Evolutionary conservation across 495 filamentous ascomycete genomes (phyloP).

Genomic region (Ramalina peruviana): DNA sequence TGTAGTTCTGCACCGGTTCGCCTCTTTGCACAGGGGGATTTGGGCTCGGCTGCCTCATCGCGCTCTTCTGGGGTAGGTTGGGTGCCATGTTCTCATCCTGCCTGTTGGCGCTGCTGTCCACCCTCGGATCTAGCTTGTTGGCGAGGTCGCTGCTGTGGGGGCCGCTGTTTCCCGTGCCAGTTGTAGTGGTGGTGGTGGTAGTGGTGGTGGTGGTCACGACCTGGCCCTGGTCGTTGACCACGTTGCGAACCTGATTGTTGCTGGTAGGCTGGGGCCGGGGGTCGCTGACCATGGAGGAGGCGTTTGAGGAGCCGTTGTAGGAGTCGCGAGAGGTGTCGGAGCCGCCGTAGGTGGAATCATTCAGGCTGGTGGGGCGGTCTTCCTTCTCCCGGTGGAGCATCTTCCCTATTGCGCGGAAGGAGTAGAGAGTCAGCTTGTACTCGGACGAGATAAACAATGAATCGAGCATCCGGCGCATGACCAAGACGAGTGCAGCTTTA

Average conservation of each 20-base stretch:
- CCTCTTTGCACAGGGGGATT: conserved; percentile 1
- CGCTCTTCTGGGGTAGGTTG: conserved; percentile 4
- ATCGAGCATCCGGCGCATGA: too few species aligned
- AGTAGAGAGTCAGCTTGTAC: too few species aligned
- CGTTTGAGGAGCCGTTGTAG: conserved; percentile 6
- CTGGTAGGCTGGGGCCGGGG: conserved; percentile 3
- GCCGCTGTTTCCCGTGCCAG: conserved; percentile 4
- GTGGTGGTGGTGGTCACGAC: conserved; percentile 16
- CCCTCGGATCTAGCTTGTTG: conserved; percentile 6
- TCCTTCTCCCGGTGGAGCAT: conserved; percentile 2
- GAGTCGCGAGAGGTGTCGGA: conserved; percentile 2
- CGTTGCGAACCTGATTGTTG: neutral
- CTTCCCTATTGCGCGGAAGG: neutral
- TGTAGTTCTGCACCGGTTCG: too few species aligned
- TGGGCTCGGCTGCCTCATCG: conserved; percentile 9
- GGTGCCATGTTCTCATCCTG: conserved; percentile 6
- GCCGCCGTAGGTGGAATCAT: conserved; percentile 14
- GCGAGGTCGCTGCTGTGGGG: conserved; percentile 6
- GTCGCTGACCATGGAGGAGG: conserved; percentile 5
- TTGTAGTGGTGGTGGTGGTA: conserved; percentile 14
- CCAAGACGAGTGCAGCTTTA: too few species aligned
- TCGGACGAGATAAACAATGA: too few species aligned
- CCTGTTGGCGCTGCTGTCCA: conserved; percentile 3
- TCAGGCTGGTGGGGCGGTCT: conserved; percentile 7
- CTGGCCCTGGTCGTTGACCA: conserved; percentile 11